phyloP scores from a whole-genome alignment of 768 basidiomycete genomes.

The Mycena haematopus region DNA sequence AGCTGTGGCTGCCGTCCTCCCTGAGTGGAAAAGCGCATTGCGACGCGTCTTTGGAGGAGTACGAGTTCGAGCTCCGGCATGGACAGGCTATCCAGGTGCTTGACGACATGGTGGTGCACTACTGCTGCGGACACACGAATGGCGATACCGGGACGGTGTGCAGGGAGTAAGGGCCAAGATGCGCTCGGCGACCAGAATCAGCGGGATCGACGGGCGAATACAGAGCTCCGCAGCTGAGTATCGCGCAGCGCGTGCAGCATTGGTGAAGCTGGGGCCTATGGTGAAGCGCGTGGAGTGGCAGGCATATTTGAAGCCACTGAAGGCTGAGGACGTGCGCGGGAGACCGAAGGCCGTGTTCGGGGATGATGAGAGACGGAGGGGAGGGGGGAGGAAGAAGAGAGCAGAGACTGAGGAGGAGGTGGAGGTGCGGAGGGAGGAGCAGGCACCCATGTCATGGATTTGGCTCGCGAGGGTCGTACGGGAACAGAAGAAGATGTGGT shows the following conservation, averaged over 20 bases:
- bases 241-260: background rate
- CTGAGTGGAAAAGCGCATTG: background rate
- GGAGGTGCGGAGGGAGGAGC: background rate
- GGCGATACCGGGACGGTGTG: background rate
- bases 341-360: background rate
- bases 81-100: background rate
- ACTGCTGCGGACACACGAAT: background rate
- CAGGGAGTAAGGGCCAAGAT: background rate
- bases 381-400: background rate
- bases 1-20: slow-evolving; percentile 1
- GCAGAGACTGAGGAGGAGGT: background rate
- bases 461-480: background rate
- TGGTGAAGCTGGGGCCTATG: background rate
- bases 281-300: slow-evolving; percentile 1
- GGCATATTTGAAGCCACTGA: background rate
- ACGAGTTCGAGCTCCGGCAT: background rate
- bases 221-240: background rate
- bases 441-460: background rate
- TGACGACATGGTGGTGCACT: background rate
- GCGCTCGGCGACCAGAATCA: background rate
- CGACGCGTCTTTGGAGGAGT: background rate
- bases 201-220: background rate
- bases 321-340: background rate
- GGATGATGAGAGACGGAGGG: background rate
- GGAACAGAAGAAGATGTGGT: background rate